A percentile compares a stretch with the other conserved stretches of the same genome.
Conservation (phyloP, 106 monocot species). For the Alisma plantagoaquatica region DNA sequence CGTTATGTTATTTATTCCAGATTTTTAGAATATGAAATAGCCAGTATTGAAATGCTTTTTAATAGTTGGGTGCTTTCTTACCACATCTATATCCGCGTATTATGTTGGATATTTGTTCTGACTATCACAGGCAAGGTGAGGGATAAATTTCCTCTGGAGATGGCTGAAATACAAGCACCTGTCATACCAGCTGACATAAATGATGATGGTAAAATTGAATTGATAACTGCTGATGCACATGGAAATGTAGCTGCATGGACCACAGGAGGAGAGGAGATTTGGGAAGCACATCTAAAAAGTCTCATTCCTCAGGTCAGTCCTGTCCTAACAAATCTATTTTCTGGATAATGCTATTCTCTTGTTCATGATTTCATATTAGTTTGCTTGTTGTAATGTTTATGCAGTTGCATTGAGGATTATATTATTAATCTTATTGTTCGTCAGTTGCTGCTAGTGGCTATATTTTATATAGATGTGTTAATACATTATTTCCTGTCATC, state of each 20-base stretch:
- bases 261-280: conserved; percentile 75
- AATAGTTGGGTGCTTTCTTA: too few relatives aligned
- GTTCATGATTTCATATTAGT: too few relatives aligned
- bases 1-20: too few relatives aligned
- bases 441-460: neutral
- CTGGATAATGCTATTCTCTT: too few relatives aligned
- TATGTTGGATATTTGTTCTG: too few relatives aligned
- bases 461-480: too few relatives aligned
- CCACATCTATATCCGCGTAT: too few relatives aligned
- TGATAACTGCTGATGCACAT: conserved; percentile 83
- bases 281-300: conserved; percentile 97
- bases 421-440: neutral
- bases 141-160: conserved; percentile 86
- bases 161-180: conserved; percentile 92
- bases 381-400: too few relatives aligned
- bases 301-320: conserved; percentile 79
- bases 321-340: too few relatives aligned
- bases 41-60: too few relatives aligned
- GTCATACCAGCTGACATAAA: conserved; percentile 90
- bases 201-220: conserved; percentile 98
- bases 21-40: too few relatives aligned
- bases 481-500: too few relatives aligned
- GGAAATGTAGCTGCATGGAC: conserved; percentile 99
- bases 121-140: conserved; percentile 87
- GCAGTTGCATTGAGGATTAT: neutral